Base-by-base conservation (phyloP, 371 early-diverging fungal species). In the Mucor velutinosus region DNA sequence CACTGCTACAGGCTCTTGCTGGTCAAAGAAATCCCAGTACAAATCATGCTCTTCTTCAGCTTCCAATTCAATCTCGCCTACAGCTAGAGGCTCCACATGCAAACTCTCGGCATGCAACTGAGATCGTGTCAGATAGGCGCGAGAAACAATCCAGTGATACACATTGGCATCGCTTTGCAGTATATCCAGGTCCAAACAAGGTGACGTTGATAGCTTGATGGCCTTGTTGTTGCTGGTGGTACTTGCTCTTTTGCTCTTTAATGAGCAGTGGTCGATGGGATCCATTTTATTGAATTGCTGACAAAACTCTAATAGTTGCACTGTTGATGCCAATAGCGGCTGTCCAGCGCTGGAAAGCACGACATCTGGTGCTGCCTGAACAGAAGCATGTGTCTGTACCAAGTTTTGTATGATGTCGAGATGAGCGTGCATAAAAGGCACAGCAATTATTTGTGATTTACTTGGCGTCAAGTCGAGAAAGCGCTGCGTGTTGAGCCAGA, bases 101-200 rank as follows among this genome's bases (percentile, higher is more conserved):
- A 80, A 57, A 62, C 89, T 88, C 63, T 85, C 86, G 0, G 76
- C 75, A 27, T 84, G 73, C 33, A 90, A 67, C 60, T 89, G 87
- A 32, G 79, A 72, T 29, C 78, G 71, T 43, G 82, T 83, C 30
- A 87, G 75, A 72, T 83, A 90, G 5, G 87, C 84, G 27, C 89
- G 81, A 12, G 90, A 87, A 5, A 89, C 78, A 8, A 90, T 64
- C 89, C 89, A 90, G 65, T 90, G 90, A 15, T 84, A 82, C 1
- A 88, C 62, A 17, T 66, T 60, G 5, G 75, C 58, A 49, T 87
- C 81, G 37, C 82, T 86, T 29, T 59, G 33, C 21, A 84, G 41
- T 17, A 83, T 67, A 64, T 89, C 87, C 53, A 72, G 69, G 25
- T 76, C 70, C 39, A 10, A 10, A 37, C 47, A 57, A 6, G 33